A percentile compares a stretch with the other conserved stretches of the same genome.
phyloP scores from a whole-genome alignment of 495 filamentous ascomycete species.

The Penicillium bialowiezense region DNA sequence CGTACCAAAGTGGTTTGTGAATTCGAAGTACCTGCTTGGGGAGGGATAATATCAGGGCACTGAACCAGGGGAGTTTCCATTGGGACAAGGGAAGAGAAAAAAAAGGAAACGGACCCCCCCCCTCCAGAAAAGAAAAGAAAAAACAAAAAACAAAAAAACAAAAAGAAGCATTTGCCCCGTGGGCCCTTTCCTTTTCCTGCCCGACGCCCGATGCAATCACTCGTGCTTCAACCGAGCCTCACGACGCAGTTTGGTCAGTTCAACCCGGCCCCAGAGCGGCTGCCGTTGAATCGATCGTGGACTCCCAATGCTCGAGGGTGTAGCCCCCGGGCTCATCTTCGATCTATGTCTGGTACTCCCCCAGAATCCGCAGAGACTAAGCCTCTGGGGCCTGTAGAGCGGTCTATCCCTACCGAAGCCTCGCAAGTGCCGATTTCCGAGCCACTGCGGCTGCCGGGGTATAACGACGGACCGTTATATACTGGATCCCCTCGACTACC shows the following conservation, averaged over 20 bases:
- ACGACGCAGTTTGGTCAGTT: constrained; percentile 45
- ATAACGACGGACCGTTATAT: constrained; percentile 32
- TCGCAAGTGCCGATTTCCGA: constrained; percentile 21
- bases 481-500: constrained; percentile 21
- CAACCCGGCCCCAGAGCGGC: constrained; percentile 58
- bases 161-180: constrained; percentile 16
- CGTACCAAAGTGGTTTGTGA: constrained; percentile 24
- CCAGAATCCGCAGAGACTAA: constrained; percentile 55
- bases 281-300: constrained; percentile 67
- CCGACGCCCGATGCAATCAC: constrained; percentile 46
- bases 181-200: constrained; percentile 14
- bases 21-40: not conserved
- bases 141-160: not conserved
- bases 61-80: too few species aligned
- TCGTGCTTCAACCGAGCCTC: constrained; percentile 46
- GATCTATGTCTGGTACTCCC: constrained; percentile 83
- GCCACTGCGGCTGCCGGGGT: constrained; percentile 6
- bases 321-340: constrained; percentile 64
- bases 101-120: constrained; percentile 18
- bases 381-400: constrained; percentile 46
- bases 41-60: not conserved
- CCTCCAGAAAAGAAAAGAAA: not conserved
- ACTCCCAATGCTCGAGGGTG: constrained; percentile 65
- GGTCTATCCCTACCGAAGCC: constrained; percentile 21
- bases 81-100: not conserved